Conservation (phyloP, 257 asterid species). For the Gentiana dahurica region DNA sequence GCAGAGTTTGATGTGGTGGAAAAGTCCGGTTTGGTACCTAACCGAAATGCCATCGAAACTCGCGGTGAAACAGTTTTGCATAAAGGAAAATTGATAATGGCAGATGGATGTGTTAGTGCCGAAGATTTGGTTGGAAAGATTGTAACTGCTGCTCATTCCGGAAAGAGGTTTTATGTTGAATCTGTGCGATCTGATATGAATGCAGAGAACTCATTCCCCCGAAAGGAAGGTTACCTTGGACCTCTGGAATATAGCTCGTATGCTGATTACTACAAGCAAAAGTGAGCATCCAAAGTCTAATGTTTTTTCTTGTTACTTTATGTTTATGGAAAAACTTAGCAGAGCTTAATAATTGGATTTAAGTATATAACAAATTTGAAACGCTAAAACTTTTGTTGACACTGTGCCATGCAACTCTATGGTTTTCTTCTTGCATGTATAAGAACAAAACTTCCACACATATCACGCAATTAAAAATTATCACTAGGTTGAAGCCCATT, state of each 20-base stretch:
- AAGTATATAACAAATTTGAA: no score
- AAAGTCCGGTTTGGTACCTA: constrained; percentile 84
- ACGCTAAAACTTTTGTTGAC: no score
- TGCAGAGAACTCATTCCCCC: constrained; percentile 90
- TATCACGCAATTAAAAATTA: no score
- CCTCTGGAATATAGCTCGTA: constrained; percentile 95
- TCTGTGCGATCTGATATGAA: constrained; percentile 88
- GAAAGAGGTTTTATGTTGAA: constrained; percentile 96
- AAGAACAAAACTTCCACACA: no score
- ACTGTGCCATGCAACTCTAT: no score
- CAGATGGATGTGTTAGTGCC: constrained; percentile 59
- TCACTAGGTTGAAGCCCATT: no score
- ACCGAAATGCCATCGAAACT: constrained; percentile 34
- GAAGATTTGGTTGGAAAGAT: constrained; percentile 71
- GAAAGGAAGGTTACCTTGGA: constrained; percentile 99
- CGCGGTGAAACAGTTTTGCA: constrained; percentile 27
- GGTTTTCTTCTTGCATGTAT: no score
- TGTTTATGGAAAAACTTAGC: neutral
- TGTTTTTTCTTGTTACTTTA: constrained; percentile 10
- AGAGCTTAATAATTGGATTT: neutral
- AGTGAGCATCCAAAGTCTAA: constrained; percentile 38
- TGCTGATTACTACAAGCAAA: constrained; percentile 95
- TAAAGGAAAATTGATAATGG: constrained; percentile 62
- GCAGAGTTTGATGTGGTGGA: constrained; percentile 92
- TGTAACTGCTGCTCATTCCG: constrained; percentile 97